phyloP scores from a whole-genome alignment of 768 basidiomycete species.

The Lactarius evosmus region DNA sequence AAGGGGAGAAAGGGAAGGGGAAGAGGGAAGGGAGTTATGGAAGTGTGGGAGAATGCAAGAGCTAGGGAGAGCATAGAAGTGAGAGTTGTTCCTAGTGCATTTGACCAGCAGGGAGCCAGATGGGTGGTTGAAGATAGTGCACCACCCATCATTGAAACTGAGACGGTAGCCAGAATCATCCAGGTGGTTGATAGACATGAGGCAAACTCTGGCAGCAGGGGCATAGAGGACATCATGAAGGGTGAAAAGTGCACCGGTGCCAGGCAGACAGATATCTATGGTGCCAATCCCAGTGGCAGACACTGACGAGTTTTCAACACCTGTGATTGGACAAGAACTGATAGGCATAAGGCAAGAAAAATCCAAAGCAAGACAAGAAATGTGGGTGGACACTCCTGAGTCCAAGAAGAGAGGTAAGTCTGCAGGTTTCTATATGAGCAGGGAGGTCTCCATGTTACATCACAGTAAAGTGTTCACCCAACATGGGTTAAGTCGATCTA shows the following conservation, averaged over 20 bases:
- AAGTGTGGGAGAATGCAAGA: too few relatives aligned
- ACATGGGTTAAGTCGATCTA: too few relatives aligned
- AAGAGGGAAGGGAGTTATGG: background rate
- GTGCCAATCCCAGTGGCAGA: conserved; percentile 32
- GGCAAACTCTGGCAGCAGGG: conserved; percentile 24
- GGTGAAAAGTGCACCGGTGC: background rate
- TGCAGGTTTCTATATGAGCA: background rate
- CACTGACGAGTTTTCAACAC: conserved; percentile 34
- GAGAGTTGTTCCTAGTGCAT: background rate
- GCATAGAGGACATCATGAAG: conserved; percentile 27
- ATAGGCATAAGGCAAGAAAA: conserved; percentile 32
- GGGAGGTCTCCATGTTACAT: conserved; percentile 1
- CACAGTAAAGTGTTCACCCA: too few relatives aligned
- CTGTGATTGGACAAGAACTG: conserved; percentile 29
- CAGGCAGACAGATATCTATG: conserved; percentile 27
- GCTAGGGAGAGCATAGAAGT: background rate
- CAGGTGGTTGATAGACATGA: conserved; percentile 25
- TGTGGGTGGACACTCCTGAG: conserved; percentile 32
- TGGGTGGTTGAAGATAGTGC: background rate
- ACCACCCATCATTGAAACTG: background rate
- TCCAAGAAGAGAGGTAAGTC: conserved; percentile 30
- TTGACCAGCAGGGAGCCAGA: background rate
- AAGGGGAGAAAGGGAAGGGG: background rate
- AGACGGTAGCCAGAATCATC: background rate
- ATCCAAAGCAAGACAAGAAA: conserved; percentile 31